A percentile compares a stretch with the other conserved stretches of the same genome.
Conservation (phyloP, 2,329 filamentous ascomycete genomes). For the Penicillium brevicompactum region DNA sequence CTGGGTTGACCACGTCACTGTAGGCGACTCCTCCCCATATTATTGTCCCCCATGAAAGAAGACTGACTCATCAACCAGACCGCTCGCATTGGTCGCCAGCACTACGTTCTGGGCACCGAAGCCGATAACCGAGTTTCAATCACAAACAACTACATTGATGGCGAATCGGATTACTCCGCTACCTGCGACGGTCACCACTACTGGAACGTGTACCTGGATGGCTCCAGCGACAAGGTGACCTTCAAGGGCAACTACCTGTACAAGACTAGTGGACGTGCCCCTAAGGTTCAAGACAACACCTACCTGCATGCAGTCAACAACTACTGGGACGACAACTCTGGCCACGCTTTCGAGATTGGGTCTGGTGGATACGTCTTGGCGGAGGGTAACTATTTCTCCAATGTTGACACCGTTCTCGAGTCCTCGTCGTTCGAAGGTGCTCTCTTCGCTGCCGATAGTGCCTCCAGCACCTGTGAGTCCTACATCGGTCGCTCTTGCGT, state of each 20-base stretch:
- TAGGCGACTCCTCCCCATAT: background rate
- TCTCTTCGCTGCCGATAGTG: background rate
- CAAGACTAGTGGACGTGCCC: constrained; percentile 9
- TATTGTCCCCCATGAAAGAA: no score
- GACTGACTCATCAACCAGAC: constrained; percentile 2
- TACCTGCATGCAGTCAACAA: constrained; percentile 13
- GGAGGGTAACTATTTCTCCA: constrained; percentile 6
- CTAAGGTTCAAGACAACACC: constrained; percentile 7
- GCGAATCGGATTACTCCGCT: constrained; percentile 9
- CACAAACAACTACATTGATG: constrained; percentile 13
- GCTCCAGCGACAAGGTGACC: constrained; percentile 10
- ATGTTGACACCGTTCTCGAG: background rate
- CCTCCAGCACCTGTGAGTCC: background rate
- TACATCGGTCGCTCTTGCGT: constrained; percentile 7
- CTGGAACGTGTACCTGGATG: constrained; percentile 11
- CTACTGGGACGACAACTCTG: constrained; percentile 7
- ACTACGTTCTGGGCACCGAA: constrained; percentile 8
- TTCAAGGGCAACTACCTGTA: constrained; percentile 14
- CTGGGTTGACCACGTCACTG: constrained; percentile 14
- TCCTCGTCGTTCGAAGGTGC: background rate
- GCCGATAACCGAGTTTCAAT: constrained; percentile 10
- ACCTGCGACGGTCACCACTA: constrained; percentile 13
- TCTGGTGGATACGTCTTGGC: background rate
- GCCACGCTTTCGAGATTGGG: constrained; percentile 8
- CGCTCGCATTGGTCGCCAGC: constrained; percentile 12